These are phyloP conservation scores for Erodium maritimum DNA, from an alignment of 345 rosid genomes.

Conservation along the genomic window DNA sequence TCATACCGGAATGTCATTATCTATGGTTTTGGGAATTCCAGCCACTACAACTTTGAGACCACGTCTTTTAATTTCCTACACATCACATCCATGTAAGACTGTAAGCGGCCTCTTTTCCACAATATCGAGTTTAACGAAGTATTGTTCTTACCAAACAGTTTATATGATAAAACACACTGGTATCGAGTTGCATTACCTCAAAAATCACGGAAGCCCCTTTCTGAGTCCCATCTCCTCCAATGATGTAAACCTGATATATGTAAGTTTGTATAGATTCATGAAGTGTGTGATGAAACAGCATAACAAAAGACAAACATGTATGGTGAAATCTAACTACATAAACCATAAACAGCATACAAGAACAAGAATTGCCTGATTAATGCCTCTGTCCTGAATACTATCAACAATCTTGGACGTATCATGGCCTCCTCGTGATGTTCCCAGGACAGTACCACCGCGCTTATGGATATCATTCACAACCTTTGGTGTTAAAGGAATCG, in stretches of 20 bases:
- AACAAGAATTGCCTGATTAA: slow-evolving; percentile 24
- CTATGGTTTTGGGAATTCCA: slow-evolving; percentile 40
- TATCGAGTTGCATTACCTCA: slow-evolving; percentile 16
- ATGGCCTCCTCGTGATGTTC: slow-evolving; percentile 37
- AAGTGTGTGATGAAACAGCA: too few species aligned
- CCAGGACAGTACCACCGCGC: slow-evolving; percentile 38
- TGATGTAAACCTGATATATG: slow-evolving; percentile 29
- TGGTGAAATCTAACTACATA: not conserved
- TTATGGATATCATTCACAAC: slow-evolving; percentile 33
- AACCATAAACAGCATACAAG: not conserved
- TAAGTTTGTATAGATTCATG: not conserved
- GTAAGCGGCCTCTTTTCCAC: not conserved
- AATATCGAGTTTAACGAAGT: not conserved
- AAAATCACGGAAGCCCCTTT: slow-evolving; percentile 29
- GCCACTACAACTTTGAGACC: slow-evolving; percentile 40
- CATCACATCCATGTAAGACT: not conserved
- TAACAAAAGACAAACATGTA: too few species aligned
- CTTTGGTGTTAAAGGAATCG: slow-evolving; percentile 24
- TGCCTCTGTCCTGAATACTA: slow-evolving; percentile 41
- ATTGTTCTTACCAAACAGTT: not conserved
- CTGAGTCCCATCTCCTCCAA: slow-evolving; percentile 49
- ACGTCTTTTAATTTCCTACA: slow-evolving; percentile 30
- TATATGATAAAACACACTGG: too few species aligned
- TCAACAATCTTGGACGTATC: slow-evolving; percentile 31
- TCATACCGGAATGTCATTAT: slow-evolving; percentile 34